These are phyloP conservation scores for Hypoxylon lenormandii DNA, from an alignment of 495 filamentous ascomycete species.

Conservation along the genomic window DNA sequence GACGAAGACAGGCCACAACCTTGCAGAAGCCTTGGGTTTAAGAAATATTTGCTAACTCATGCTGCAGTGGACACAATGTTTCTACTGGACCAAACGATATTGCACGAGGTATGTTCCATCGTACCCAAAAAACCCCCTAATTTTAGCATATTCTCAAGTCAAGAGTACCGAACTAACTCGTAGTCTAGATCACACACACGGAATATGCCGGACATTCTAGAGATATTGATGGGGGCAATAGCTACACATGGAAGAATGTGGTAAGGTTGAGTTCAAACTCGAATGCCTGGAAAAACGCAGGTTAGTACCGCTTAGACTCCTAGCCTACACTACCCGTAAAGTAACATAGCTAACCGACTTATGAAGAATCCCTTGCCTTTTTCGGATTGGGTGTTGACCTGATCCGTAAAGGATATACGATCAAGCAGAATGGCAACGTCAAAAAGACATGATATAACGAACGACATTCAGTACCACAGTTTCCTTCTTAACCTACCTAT, in stretches of 20 bases:
- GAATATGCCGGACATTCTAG: neutral
- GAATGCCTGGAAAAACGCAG: neutral
- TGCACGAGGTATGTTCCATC: neutral
- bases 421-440: neutral
- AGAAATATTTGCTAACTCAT: too few relatives aligned
- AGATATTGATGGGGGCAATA: neutral
- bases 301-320: neutral
- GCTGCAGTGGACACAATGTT: too few relatives aligned
- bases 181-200: neutral
- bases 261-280: neutral
- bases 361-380: neutral
- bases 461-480: neutral
- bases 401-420: neutral
- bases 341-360: neutral
- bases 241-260: neutral
- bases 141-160: too few relatives aligned
- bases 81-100: neutral
- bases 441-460: neutral
- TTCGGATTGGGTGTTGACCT: neutral
- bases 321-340: neutral
- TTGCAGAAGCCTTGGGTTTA: too few relatives aligned
- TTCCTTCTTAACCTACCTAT: neutral
- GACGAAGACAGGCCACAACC: too few relatives aligned
- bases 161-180: neutral
- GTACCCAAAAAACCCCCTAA: too few relatives aligned